Base-by-base conservation (phyloP, 192 early-diverging fungal genomes). In the Coemansia sp. region DNA sequence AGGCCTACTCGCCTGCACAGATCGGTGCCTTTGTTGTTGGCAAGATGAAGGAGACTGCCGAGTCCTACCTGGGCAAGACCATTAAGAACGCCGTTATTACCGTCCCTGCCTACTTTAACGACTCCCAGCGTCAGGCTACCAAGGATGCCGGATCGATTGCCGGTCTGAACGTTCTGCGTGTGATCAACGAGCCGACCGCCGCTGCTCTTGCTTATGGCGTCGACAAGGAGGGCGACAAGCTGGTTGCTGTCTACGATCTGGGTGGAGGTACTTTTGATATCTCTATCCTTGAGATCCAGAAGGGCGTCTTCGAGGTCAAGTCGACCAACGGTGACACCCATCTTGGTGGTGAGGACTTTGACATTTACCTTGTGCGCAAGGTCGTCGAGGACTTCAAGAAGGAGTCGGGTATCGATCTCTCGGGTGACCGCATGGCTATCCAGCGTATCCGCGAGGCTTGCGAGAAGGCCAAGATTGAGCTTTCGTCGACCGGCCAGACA, bases 251-350 rank as follows among this genome's bases (percentile, higher is more conserved):
- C 59, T 98, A 88, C 80, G 95, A 98, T 83, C 83, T 98, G 63
- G 95, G 95, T 69, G 95, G 95, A 80, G 95, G 94, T 85, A 90
- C 93, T 78, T 95, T 96, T 68, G 94, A 98, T 87, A 93, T 98
- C n/a, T 96, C 94, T 27, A 83, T 96, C 49, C 80, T 96, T 61
- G 90, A 91, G 57, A 94, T 96, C 56, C 90, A 93, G 59, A 91
- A 93, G 70, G 94, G 95, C 80, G 89, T 98, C 65, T 98, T 96
- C 71, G 94, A 94, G 66, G 94, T 98, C 52, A 80, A 92, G 67
- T 86, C 95, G 39, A 96, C 94, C 65, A 88, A 89, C 67, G 95
- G 95, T 81, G 93, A 98, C 85, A 96, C 95, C 51, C 93, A 95
- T 62, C 82, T 95, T 75, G 95, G 95, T 72, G 95, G 95, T 75